Conservation (phyloP, 495 filamentous ascomycete species). For the Talaromyces nanjingensis region DNA sequence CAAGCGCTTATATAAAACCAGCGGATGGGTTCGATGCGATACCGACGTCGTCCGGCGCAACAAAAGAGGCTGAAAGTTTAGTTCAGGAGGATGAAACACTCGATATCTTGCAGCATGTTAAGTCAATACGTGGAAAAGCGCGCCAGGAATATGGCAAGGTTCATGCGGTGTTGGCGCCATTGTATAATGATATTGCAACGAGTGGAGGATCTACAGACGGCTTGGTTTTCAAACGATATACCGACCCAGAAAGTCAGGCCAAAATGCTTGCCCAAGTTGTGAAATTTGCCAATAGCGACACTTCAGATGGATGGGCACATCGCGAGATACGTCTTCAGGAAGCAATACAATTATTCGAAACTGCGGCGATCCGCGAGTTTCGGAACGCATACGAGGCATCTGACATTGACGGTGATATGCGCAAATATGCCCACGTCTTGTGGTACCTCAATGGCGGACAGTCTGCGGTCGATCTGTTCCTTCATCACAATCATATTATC, state of each 20-base stretch:
- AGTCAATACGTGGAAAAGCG: constrained; percentile 79
- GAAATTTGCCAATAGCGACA: constrained; percentile 73
- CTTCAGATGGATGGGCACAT: constrained; percentile 61
- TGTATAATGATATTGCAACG: constrained; percentile 74
- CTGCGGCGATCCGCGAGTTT: constrained; percentile 82
- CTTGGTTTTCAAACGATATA: constrained; percentile 75
- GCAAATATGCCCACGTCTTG: constrained; percentile 79
- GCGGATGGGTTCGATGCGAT: constrained; percentile 57
- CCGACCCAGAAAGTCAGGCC: constrained; percentile 83
- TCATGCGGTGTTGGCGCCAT: constrained; percentile 78
- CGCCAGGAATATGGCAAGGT: constrained; percentile 86
- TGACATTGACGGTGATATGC: constrained; percentile 85
- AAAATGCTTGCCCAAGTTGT: constrained; percentile 75
- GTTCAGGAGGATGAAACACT: constrained; percentile 42
- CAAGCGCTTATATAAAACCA: constrained; percentile 17
- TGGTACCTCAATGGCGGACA: constrained; percentile 73
- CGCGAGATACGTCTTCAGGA: constrained; percentile 61
- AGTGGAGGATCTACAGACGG: constrained; percentile 73
- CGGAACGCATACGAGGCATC: constrained; percentile 84
- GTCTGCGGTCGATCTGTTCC: constrained; percentile 73
- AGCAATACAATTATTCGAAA: constrained; percentile 84
- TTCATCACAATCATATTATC: constrained; percentile 80
- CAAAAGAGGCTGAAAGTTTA: constrained; percentile 14
- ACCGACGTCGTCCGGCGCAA: constrained; percentile 6
- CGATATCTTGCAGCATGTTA: constrained; percentile 56